These are phyloP conservation scores for Trichophaea hybrida DNA, from an alignment of 2,329 filamentous ascomycete species.

Conservation along the genomic window DNA sequence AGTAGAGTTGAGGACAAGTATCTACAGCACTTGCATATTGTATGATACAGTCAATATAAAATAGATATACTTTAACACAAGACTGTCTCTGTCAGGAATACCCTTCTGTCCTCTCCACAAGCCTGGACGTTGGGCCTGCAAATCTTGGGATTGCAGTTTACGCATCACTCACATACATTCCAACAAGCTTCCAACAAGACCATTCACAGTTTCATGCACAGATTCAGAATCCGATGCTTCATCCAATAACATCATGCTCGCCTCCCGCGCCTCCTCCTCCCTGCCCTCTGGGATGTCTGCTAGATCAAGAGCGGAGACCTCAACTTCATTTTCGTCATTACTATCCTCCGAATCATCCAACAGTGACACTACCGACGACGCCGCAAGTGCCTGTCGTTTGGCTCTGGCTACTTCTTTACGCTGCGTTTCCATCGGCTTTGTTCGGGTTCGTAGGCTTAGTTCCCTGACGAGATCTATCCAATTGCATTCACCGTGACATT, in stretches of 20 bases:
- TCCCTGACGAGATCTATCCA: slow-evolving; percentile 22
- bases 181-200: too few relatives aligned
- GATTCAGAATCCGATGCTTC: background rate
- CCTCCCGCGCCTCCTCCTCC: slow-evolving; percentile 3
- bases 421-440: slow-evolving; percentile 18
- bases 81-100: too few relatives aligned
- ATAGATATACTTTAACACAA: too few relatives aligned
- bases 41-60: too few relatives aligned
- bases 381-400: background rate
- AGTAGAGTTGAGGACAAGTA: too few relatives aligned
- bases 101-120: too few relatives aligned
- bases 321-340: background rate
- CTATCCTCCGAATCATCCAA: background rate
- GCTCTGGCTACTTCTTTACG: background rate
- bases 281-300: slow-evolving; percentile 6
- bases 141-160: too few relatives aligned
- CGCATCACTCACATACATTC: too few relatives aligned
- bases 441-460: slow-evolving; percentile 20
- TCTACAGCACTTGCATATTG: too few relatives aligned
- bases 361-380: background rate
- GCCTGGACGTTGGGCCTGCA: too few relatives aligned
- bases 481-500: slow-evolving; percentile 8
- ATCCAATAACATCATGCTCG: slow-evolving; percentile 2
- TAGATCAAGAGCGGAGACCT: background rate
- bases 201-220: background rate